A percentile compares a stretch with the other conserved stretches of the same genome.
Conservation (phyloP, 208 protist species). For the Histomonas meleagridis region DNA sequence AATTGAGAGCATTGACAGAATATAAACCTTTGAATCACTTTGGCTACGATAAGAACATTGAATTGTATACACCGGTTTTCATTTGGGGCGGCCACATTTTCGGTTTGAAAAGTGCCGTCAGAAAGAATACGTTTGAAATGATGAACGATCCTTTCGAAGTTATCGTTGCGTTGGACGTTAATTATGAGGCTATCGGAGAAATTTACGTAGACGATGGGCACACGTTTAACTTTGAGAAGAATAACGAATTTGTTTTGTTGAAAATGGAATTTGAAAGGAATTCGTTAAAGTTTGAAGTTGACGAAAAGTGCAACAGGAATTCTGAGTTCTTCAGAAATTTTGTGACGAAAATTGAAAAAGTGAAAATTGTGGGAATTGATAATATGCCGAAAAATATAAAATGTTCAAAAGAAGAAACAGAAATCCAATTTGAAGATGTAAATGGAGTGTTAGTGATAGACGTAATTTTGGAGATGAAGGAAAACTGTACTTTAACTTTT, state of each 20-base stretch:
- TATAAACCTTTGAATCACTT: neutral
- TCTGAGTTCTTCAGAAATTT: no score
- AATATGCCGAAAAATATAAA: no score
- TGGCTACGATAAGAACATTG: neutral
- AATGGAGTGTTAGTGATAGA: no score
- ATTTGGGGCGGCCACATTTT: constrained; percentile 74
- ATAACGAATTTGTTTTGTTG: neutral
- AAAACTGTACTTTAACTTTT: no score
- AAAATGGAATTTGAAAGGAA: no score
- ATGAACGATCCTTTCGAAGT: constrained; percentile 57
- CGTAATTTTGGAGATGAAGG: no score
- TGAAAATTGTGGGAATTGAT: no score
- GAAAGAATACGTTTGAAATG: constrained; percentile 65
- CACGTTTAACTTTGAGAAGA: constrained; percentile 36
- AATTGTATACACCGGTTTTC: constrained; percentile 69
- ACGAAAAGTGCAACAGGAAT: no score
- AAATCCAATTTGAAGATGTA: no score
- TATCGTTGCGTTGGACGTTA: constrained; percentile 44
- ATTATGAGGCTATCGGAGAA: neutral
- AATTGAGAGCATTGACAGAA: constrained; percentile 37
- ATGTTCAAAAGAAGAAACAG: no score
- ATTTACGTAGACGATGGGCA: constrained; percentile 45
- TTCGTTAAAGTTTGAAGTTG: no score
- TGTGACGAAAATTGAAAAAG: no score
- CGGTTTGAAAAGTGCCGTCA: constrained; percentile 67